phyloP scores from a whole-genome alignment of 2,329 filamentous ascomycete species.

The Cladophialophora exuberans region DNA sequence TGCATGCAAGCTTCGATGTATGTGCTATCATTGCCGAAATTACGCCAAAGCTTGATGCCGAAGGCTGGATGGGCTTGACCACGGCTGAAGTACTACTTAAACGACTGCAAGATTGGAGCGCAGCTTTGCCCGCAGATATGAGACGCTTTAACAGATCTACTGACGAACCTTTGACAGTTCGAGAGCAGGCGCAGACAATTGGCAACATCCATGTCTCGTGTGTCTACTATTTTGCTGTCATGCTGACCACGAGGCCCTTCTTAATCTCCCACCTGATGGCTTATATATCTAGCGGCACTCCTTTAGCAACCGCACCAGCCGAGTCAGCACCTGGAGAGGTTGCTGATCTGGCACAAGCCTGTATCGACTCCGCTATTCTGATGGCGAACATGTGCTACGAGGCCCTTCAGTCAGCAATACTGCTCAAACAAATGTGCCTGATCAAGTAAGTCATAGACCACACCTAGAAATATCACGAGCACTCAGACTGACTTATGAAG shows the following conservation, averaged over 20 bases:
- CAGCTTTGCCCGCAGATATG: slow-evolving; percentile 43
- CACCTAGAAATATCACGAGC: neutral
- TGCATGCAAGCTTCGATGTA: slow-evolving; percentile 30
- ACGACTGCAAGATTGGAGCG: slow-evolving; percentile 52
- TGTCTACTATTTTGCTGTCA: slow-evolving; percentile 63
- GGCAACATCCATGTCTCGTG: slow-evolving; percentile 60
- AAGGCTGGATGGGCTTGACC: slow-evolving; percentile 38
- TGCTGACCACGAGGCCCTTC: slow-evolving; percentile 60
- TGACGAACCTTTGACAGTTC: slow-evolving; percentile 26
- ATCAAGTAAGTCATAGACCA: slow-evolving; percentile 53
- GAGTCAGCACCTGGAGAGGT: slow-evolving; percentile 9
- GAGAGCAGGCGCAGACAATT: slow-evolving; percentile 44
- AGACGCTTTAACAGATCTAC: slow-evolving; percentile 35
- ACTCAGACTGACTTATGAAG: slow-evolving; percentile 36
- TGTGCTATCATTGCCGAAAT: slow-evolving; percentile 53
- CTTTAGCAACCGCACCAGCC: neutral
- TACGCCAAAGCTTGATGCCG: slow-evolving; percentile 47
- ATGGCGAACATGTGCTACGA: slow-evolving; percentile 59
- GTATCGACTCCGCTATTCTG: slow-evolving; percentile 59
- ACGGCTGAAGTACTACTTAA: slow-evolving; percentile 47
- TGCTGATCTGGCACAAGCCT: slow-evolving; percentile 53
- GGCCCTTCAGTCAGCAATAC: slow-evolving; percentile 47
- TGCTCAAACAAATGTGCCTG: slow-evolving; percentile 62
- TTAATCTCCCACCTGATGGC: slow-evolving; percentile 54
- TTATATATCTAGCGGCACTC: slow-evolving; percentile 11